Evolutionary conservation across 345 rosid species (phyloP).

Genomic region (Acer saccharum): DNA sequence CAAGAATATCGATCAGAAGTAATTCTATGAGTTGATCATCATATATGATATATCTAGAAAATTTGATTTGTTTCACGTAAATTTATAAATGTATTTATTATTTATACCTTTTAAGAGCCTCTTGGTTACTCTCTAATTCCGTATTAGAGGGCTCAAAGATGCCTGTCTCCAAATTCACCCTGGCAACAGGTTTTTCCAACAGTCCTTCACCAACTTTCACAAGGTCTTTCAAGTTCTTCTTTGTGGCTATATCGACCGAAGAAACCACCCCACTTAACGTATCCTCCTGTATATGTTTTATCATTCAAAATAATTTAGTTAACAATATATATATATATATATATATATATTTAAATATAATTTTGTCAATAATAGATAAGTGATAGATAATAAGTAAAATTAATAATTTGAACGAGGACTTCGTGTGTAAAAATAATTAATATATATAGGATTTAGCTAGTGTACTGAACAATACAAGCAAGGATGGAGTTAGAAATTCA

Average conservation of each 20-base stretch:
- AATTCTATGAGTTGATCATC: not conserved
- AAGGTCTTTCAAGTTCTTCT: conserved; percentile 56
- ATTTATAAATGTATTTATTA: not conserved
- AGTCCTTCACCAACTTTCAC: conserved; percentile 57
- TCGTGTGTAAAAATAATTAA: too few relatives aligned
- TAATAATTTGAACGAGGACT: not conserved
- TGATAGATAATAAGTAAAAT: too few relatives aligned
- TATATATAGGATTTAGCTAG: too few relatives aligned
- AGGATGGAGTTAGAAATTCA: too few relatives aligned
- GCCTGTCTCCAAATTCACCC: conserved; percentile 65
- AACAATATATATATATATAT: not conserved
- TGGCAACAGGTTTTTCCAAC: conserved; percentile 57
- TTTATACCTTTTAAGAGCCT: conserved; percentile 51
- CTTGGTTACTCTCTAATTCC: conserved; percentile 45
- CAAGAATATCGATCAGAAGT: not conserved
- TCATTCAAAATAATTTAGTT: not conserved
- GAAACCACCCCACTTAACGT: conserved; percentile 52
- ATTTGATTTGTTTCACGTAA: not conserved
- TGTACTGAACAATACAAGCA: too few relatives aligned
- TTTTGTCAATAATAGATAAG: not conserved
- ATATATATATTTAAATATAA: not conserved
- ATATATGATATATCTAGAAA: not conserved
- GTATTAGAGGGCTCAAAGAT: conserved; percentile 28
- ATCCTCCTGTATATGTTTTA: conserved; percentile 49
- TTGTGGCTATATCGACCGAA: conserved; percentile 63